phyloP scores from a whole-genome alignment of 2,329 filamentous ascomycete species.

The Verticillium dahliae region DNA sequence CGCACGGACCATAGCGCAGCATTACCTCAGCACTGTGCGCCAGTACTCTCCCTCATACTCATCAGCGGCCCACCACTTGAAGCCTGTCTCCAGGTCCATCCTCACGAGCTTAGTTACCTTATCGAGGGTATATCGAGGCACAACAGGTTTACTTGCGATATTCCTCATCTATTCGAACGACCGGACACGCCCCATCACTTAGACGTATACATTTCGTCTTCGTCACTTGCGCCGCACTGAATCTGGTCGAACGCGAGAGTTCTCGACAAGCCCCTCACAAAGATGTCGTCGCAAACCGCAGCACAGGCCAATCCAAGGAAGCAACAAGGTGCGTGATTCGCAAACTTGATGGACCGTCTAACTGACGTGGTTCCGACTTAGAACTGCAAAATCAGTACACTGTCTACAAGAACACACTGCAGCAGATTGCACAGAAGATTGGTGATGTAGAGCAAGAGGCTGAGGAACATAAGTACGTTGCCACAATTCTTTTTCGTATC shows the following conservation, averaged over 20 bases:
- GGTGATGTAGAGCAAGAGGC: constrained; percentile 96
- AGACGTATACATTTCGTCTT: too few species aligned
- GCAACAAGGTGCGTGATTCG: constrained; percentile 57
- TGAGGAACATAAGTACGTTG: constrained; percentile 91
- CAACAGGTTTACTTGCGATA: too few species aligned
- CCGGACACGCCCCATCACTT: too few species aligned
- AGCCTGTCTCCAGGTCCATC: too few species aligned
- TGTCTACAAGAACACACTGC: constrained; percentile 71
- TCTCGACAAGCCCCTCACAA: neutral
- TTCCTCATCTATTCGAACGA: too few species aligned
- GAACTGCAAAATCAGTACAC: constrained; percentile 76
- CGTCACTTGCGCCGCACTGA: too few species aligned
- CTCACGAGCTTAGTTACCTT: too few species aligned
- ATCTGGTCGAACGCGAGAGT: neutral
- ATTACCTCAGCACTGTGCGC: neutral
- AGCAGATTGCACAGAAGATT: constrained; percentile 92
- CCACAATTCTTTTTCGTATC: constrained; percentile 5
- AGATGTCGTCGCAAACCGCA: constrained; percentile 44
- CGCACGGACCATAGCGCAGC: neutral
- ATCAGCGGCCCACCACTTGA: neutral
- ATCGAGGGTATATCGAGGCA: too few species aligned
- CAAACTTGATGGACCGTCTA: neutral
- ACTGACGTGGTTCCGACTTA: constrained; percentile 23
- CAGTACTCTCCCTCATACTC: neutral
- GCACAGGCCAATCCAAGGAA: constrained; percentile 46